Conservation (phyloP, 2,329 filamentous ascomycete genomes). For the Fusarium brachygibbosum region DNA sequence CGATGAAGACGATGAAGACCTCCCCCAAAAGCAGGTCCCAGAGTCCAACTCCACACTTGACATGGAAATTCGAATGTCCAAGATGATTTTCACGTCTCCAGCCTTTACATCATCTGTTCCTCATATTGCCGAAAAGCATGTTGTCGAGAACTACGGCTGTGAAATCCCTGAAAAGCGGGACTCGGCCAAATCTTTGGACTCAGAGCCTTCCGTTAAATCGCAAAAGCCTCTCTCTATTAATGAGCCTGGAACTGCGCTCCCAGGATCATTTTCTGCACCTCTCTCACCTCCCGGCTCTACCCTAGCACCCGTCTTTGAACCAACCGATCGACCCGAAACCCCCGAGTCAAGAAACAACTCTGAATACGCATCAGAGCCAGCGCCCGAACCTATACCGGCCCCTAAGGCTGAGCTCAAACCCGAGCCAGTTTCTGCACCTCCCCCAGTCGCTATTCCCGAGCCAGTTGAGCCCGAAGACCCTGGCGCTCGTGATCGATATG, state of each 20-base stretch:
- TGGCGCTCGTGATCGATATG: slow-evolving; percentile 80
- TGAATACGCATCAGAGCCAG: slow-evolving; percentile 25
- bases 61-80: slow-evolving; percentile 57
- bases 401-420: slow-evolving; percentile 43
- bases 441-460: slow-evolving; percentile 47
- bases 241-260: slow-evolving; percentile 17
- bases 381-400: slow-evolving; percentile 42
- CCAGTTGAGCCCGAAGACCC: slow-evolving; percentile 62
- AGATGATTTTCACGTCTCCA: slow-evolving; percentile 57
- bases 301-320: slow-evolving; percentile 17
- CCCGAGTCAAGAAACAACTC: slow-evolving; percentile 28
- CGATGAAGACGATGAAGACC: slow-evolving; percentile 39
- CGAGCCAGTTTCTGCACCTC: slow-evolving; percentile 36
- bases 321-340: slow-evolving; percentile 34
- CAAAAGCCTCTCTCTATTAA: slow-evolving; percentile 39
- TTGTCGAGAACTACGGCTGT: slow-evolving; percentile 47
- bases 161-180: slow-evolving; percentile 60
- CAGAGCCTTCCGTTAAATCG: slow-evolving; percentile 50
- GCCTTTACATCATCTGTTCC: slow-evolving; percentile 58
- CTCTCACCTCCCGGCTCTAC: slow-evolving; percentile 26
- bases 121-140: slow-evolving; percentile 51
- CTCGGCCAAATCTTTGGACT: slow-evolving; percentile 64
- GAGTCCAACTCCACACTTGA: slow-evolving; percentile 52
- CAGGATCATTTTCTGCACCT: slow-evolving; percentile 27
- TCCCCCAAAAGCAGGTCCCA: slow-evolving; percentile 31